Evolutionary conservation across 331 rosid genomes (phyloP), one percentile per base, ranked within the genome.

Genomic region (Malus hybrid): DNA sequence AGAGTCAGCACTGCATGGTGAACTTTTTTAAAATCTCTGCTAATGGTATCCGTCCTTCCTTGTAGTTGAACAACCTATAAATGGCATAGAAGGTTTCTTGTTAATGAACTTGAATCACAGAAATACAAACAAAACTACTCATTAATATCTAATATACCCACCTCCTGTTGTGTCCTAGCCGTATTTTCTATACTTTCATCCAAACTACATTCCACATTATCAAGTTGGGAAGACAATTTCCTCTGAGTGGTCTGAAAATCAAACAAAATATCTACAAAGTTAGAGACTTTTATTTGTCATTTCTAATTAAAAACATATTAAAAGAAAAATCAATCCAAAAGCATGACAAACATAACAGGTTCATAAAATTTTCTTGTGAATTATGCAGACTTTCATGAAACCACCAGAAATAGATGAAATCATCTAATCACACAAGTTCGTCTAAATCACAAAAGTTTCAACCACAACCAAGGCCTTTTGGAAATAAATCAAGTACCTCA

Each of bases 231-330:
- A 78, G 92, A 85, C 75, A 92, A 69, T 72, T 76, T 85, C 77
- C 75, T 84, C 78, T 84, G 20, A 68, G 93, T 84, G 10, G 83
- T 92, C 99, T 95, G 90, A 78, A 68, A 63, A 84, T 81, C 66
- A 48, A 57, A 74, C 7, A 10, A 77, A 63, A 70, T 62, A 66
- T 46, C 56, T 74, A 39, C 57, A 63, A 76, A 46, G 75, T 80
- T 46, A 12, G 63, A 80, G 75, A 72, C 63, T 44, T 24, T 15
- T n/a, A 68, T 28, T 76, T 39, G 70, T 55, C 64, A 50, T 22
- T 29, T 28, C 36, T 62, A 42, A 42, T 42, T 42, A 42, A 39
- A 39, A 9, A 39, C 44, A 39, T 36, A 36, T 39, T n/a, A 65
- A 68, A 68, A 60, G 15, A 60, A 67, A 20, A 46, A n/a, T 53